Base-by-base conservation (phyloP, 495 filamentous ascomycete species). In the Aspergillus indologenus region DNA sequence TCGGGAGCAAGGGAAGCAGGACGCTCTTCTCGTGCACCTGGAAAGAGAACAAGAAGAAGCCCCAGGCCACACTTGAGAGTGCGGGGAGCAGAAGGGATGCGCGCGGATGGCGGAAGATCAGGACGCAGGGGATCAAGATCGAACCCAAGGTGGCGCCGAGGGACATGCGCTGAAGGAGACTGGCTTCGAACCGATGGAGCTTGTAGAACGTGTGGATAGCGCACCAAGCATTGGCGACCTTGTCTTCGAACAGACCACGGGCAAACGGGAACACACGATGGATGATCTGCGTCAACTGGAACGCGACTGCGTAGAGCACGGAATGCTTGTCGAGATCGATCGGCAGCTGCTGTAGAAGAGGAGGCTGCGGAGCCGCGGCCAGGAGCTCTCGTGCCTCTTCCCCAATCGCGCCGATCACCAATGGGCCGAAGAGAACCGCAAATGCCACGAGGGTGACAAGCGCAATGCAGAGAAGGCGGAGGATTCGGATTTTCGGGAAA, bases 1-100 rank as follows among this genome's bases (percentile, higher is more conserved):
- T 94, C 0, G 94, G 94, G 59, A 96, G 83, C 22, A 98, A 78
- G 3, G 94, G 94, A 0, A 98, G 82, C 5, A 98, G 78, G 0
- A 96, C 90, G 62, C 90, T 95, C 77, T 98, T 98, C 73, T 98
- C 94, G 70, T 98, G 94, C 0, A 98, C 94, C 63, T 98, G 94
- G 74, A 96, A 98, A 54, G 89, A 92, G 72, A 92, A 96, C 12
- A 98, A 75, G 72, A 97, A 98, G 78, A 98, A 98, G 2, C 89
- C 94, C 94, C 94, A 98, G 1, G 92, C 87, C 0, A 88, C 90
- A 17, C 86, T 80, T 1, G 91, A 87, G 18, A 97, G 78, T 0
- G 88, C 90, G 9, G 89, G 83, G 3, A 91, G 90, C 1, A 97
- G 74, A 20, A 95, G 76, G 8, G 87, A 83, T 53, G 88, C 90